These are phyloP conservation scores for Crucibulum laeve DNA, from an alignment of 768 basidiomycete species.

Conservation along the genomic window DNA sequence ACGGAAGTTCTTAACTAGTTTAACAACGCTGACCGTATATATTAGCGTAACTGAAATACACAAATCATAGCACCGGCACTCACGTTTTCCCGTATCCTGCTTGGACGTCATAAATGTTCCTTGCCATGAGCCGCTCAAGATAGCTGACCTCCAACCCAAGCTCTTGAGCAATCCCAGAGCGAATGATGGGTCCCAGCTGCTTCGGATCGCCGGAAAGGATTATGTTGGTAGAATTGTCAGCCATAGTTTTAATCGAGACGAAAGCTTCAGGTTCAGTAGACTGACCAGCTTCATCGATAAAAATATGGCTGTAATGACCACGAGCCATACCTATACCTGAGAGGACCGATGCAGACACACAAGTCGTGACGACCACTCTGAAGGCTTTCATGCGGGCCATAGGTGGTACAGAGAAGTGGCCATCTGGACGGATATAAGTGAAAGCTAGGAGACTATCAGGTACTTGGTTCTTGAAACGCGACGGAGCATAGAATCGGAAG, in stretches of 20 bases:
- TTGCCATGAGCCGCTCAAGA: conserved; percentile 54
- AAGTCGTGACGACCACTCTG: conserved; percentile 60
- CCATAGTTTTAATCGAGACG: conserved; percentile 58
- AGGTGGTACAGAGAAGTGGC: conserved; percentile 35
- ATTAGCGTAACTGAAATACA: conserved; percentile 3
- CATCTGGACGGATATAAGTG: conserved; percentile 26
- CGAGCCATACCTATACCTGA: conserved; percentile 51
- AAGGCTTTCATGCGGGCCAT: conserved; percentile 34
- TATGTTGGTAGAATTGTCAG: conserved; percentile 47
- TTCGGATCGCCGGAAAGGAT: conserved; percentile 68
- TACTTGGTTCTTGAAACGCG: conserved; percentile 38
- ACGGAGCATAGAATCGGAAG: conserved; percentile 55
- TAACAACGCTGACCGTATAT: conserved; percentile 43
- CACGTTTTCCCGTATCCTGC: conserved; percentile 24
- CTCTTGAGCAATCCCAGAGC: conserved; percentile 49
- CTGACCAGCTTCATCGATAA: conserved; percentile 71
- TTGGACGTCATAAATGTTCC: conserved; percentile 34
- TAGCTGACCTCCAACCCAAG: conserved; percentile 59
- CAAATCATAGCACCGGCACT: conserved; percentile 7
- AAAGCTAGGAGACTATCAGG: conserved; percentile 37
- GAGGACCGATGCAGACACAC: conserved; percentile 55
- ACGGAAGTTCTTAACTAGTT: conserved; percentile 61
- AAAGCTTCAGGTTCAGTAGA: conserved; percentile 67
- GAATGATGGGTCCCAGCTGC: conserved; percentile 67
- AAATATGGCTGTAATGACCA: conserved; percentile 66